These are phyloP conservation scores for Boletales sp. DNA, from an alignment of 768 basidiomycete genomes.

Conservation along the genomic window DNA sequence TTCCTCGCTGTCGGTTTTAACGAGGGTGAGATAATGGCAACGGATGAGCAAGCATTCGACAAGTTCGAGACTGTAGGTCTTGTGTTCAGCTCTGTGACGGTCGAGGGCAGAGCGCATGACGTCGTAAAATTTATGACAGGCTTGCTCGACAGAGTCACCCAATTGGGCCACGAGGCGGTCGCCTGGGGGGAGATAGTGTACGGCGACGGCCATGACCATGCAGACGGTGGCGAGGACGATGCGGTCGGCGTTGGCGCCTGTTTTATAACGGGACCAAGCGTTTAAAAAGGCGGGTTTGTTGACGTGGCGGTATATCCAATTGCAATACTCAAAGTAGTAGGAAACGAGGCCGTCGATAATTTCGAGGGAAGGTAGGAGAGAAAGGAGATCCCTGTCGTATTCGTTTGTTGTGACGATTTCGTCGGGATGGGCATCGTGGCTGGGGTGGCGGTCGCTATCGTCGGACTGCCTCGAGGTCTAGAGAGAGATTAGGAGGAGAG, in stretches of 20 bases:
- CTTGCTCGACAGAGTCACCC: constrained; percentile 52
- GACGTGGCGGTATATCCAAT: constrained; percentile 82
- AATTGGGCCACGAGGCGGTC: constrained; percentile 58
- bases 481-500: constrained; percentile 14
- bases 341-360: constrained; percentile 69
- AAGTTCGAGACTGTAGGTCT: constrained; percentile 65
- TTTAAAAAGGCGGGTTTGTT: constrained; percentile 57
- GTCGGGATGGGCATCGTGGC: constrained; percentile 42
- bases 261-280: constrained; percentile 75
- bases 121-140: constrained; percentile 65
- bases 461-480: constrained; percentile 49
- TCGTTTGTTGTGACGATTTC: constrained; percentile 44
- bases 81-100: constrained; percentile 56
- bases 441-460: constrained; percentile 49
- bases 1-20: constrained; percentile 76
- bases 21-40: constrained; percentile 67
- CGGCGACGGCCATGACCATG: constrained; percentile 69
- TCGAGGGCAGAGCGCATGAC: constrained; percentile 63
- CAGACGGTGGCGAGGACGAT: constrained; percentile 69
- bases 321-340: constrained; percentile 84
- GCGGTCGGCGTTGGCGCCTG: constrained; percentile 60
- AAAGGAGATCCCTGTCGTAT: constrained; percentile 72
- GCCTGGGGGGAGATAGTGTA: constrained; percentile 65
- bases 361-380: constrained; percentile 59
- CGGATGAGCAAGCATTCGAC: constrained; percentile 72